Conservation (phyloP, 768 basidiomycete species). For the Xerocomus brunneocitrinus region DNA sequence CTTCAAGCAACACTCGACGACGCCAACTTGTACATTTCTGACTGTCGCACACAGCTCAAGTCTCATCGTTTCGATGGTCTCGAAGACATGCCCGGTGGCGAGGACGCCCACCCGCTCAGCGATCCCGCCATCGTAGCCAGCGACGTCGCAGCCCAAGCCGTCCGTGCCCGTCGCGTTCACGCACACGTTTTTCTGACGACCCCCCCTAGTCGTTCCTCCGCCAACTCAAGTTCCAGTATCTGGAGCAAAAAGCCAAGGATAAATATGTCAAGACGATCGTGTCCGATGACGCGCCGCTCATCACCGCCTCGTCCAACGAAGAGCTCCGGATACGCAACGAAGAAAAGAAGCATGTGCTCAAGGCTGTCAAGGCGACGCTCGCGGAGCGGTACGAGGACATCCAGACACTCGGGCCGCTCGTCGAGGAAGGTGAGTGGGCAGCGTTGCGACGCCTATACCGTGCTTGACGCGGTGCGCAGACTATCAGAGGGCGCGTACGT, state of each 20-base stretch:
- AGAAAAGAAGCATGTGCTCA: slow-evolving; percentile 65
- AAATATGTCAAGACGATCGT: slow-evolving; percentile 85
- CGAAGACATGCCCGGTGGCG: slow-evolving; percentile 23
- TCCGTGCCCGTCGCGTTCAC: slow-evolving; percentile 29
- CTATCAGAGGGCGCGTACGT: slow-evolving; percentile 50
- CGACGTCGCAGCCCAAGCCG: slow-evolving; percentile 58
- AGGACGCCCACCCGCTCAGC: slow-evolving; percentile 28
- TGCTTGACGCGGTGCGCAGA: slow-evolving; percentile 36
- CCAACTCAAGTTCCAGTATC: slow-evolving; percentile 84
- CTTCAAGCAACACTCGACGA: slow-evolving; percentile 27
- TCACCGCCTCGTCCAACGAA: slow-evolving; percentile 78
- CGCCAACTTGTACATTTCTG: slow-evolving; percentile 21
- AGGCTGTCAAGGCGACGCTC: slow-evolving; percentile 58
- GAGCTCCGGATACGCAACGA: slow-evolving; percentile 55
- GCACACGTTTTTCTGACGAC: background rate
- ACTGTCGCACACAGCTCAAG: slow-evolving; percentile 19
- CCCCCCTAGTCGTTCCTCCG: slow-evolving; percentile 58
- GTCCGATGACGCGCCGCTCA: slow-evolving; percentile 77
- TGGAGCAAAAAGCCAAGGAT: slow-evolving; percentile 88
- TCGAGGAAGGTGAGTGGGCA: slow-evolving; percentile 50
- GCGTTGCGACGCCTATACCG: background rate
- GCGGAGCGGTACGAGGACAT: slow-evolving; percentile 61
- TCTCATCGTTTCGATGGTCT: slow-evolving; percentile 27
- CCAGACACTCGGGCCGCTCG: slow-evolving; percentile 55
- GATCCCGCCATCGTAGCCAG: slow-evolving; percentile 55